Evolutionary conservation across 108 stramenopile genomes (phyloP).

Genomic region (Licmophora abbreviata): DNA sequence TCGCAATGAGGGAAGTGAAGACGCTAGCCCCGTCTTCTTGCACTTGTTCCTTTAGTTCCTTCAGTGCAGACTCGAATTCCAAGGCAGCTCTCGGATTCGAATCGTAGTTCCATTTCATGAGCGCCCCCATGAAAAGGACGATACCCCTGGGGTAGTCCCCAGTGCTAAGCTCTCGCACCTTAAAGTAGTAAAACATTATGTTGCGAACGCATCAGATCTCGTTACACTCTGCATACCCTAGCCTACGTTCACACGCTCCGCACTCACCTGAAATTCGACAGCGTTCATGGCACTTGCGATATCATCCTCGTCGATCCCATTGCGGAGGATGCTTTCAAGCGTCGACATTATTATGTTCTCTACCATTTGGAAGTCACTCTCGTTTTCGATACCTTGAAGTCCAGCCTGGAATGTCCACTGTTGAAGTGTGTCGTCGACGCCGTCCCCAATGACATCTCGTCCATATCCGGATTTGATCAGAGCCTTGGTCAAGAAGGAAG

Average conservation of each 20-base stretch:
- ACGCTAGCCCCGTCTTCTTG: slow-evolving; percentile 37
- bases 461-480: slow-evolving; percentile 29
- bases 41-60: slow-evolving; percentile 65
- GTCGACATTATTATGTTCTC: slow-evolving; percentile 47
- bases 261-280: slow-evolving; percentile 50
- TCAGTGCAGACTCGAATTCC: slow-evolving; percentile 59
- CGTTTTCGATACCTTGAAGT: slow-evolving; percentile 56
- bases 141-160: slow-evolving; percentile 72
- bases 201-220: too few species aligned
- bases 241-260: too few species aligned
- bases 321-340: slow-evolving; percentile 38
- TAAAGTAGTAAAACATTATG: background rate
- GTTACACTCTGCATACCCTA: too few species aligned
- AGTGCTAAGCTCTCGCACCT: slow-evolving; percentile 71
- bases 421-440: slow-evolving; percentile 46
- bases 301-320: slow-evolving; percentile 73
- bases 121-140: slow-evolving; percentile 64
- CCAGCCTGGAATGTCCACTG: slow-evolving; percentile 73
- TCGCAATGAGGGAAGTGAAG: slow-evolving; percentile 56
- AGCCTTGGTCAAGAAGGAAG: slow-evolving; percentile 47
- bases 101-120: slow-evolving; percentile 87
- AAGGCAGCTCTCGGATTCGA: slow-evolving; percentile 50
- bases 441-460: slow-evolving; percentile 51
- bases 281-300: slow-evolving; percentile 79
- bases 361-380: slow-evolving; percentile 37